Percentiles rank a stretch among this genome's conserved stretches.
Evolutionary conservation across 352 stramenopile species (phyloP).

Genomic region (Hyaloperonospora brassicae): DNA sequence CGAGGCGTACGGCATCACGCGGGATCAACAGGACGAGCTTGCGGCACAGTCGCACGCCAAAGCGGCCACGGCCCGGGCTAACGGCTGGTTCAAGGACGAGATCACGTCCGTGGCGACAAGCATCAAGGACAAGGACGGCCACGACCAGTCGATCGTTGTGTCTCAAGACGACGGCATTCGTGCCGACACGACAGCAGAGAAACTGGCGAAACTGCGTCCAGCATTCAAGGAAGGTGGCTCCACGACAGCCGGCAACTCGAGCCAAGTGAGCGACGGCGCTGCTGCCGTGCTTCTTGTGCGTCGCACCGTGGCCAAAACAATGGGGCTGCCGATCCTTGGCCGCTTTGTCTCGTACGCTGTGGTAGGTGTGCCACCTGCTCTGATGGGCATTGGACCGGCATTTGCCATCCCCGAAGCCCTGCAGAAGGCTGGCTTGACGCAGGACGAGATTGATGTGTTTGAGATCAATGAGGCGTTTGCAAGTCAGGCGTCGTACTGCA

Average conservation of each 20-base stretch:
- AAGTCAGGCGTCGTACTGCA: conserved; percentile 77
- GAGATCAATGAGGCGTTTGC: conserved; percentile 92
- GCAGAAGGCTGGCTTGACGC: conserved; percentile 52
- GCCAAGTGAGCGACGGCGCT: conserved; percentile 85
- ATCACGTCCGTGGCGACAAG: conserved; percentile 80
- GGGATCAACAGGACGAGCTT: conserved; percentile 71
- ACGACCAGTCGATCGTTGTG: conserved; percentile 70
- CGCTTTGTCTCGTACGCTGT: conserved; percentile 83
- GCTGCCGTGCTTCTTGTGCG: conserved; percentile 84
- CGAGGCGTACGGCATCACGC: conserved; percentile 64
- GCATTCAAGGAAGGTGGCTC: conserved; percentile 77
- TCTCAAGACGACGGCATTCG: conserved; percentile 69
- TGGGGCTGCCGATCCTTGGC: conserved; percentile 75
- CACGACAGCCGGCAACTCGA: conserved; percentile 80
- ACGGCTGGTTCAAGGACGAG: conserved; percentile 83
- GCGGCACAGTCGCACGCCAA: conserved; percentile 72
- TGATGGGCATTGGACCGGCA: conserved; percentile 85
- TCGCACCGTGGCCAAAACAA: conserved; percentile 64
- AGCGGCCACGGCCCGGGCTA: conserved; percentile 55
- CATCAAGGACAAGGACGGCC: conserved; percentile 68
- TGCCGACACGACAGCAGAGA: conserved; percentile 49
- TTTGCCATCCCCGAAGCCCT: conserved; percentile 73
- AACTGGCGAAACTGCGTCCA: conserved; percentile 62
- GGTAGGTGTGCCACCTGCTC: conserved; percentile 67
- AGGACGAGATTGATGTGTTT: conserved; percentile 84